phyloP scores from a whole-genome alignment of 169 alveolate species.

The Cryptosporidium baileyi region DNA sequence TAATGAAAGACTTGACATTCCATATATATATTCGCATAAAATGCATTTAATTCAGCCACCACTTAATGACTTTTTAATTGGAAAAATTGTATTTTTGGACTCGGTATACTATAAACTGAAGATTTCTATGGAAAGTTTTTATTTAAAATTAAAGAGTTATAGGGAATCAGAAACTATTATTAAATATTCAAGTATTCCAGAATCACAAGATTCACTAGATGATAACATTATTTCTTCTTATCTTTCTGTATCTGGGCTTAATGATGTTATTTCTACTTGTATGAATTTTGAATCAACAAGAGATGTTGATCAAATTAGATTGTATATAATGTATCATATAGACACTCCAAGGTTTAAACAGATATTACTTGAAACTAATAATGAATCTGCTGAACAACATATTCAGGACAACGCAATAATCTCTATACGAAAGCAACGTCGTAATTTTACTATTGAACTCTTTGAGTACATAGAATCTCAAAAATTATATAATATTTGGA shows the following conservation, averaged over 20 bases:
- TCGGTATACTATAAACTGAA: constrained; percentile 38
- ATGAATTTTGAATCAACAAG: constrained; percentile 35
- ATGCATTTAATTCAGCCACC: constrained; percentile 54
- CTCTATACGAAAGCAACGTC: neutral
- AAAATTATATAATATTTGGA: constrained; percentile 10
- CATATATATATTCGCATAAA: constrained; percentile 30
- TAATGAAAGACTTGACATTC: constrained; percentile 45
- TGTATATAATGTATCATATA: constrained; percentile 24
- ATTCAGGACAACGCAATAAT: neutral
- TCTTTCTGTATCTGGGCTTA: constrained; percentile 4
- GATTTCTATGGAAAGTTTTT: constrained; percentile 19
- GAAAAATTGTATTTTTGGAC: constrained; percentile 35
- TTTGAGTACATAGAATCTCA: constrained; percentile 40
- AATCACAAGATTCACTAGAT: neutral
- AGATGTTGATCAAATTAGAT: constrained; percentile 40
- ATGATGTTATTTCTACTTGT: neutral
- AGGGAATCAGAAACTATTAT: neutral
- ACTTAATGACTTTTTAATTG: constrained; percentile 52
- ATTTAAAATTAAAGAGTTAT: neutral
- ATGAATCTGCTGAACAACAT: neutral
- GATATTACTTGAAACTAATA: neutral
- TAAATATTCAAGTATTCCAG: neutral
- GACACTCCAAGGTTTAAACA: constrained; percentile 52
- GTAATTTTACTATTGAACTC: constrained; percentile 4
- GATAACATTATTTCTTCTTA: constrained; percentile 14